phyloP scores from a whole-genome alignment of 129 eudicot genomes.

The Chrysanthemum seticuspe region DNA sequence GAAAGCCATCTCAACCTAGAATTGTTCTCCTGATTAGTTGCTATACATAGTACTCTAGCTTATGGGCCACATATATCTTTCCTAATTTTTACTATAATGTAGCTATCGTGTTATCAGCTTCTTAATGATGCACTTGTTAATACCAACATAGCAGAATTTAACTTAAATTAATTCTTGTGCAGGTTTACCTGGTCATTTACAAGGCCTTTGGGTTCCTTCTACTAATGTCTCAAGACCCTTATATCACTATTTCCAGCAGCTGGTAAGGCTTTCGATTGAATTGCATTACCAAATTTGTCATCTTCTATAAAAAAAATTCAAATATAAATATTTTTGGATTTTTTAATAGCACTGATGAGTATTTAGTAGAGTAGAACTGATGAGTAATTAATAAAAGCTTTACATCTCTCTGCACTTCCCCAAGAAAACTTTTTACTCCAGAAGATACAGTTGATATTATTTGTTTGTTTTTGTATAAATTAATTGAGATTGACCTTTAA shows the following conservation, averaged over 20 bases:
- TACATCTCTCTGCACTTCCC: no score
- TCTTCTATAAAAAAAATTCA: neutral
- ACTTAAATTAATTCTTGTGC: conserved; percentile 22
- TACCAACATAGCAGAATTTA: conserved; percentile 5
- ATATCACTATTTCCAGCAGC: conserved; percentile 50
- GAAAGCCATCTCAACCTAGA: conserved; percentile 1
- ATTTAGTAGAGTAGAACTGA: no score
- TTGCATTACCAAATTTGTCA: neutral
- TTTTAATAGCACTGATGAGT: neutral
- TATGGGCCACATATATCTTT: neutral
- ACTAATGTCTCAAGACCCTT: conserved; percentile 51
- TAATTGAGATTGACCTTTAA: no score
- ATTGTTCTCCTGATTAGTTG: conserved; percentile 3
- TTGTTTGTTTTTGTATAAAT: no score
- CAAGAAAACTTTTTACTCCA: no score
- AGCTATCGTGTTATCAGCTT: conserved; percentile 10
- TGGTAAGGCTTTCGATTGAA: conserved; percentile 48
- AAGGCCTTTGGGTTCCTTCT: conserved; percentile 38
- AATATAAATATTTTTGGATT: neutral
- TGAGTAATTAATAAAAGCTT: no score
- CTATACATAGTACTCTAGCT: neutral
- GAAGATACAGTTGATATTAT: no score
- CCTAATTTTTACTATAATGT: neutral
- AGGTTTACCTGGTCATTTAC: conserved; percentile 54
- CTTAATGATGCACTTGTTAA: neutral